phyloP scores from a whole-genome alignment of 768 basidiomycete species.

The Megacollybia marginata region DNA sequence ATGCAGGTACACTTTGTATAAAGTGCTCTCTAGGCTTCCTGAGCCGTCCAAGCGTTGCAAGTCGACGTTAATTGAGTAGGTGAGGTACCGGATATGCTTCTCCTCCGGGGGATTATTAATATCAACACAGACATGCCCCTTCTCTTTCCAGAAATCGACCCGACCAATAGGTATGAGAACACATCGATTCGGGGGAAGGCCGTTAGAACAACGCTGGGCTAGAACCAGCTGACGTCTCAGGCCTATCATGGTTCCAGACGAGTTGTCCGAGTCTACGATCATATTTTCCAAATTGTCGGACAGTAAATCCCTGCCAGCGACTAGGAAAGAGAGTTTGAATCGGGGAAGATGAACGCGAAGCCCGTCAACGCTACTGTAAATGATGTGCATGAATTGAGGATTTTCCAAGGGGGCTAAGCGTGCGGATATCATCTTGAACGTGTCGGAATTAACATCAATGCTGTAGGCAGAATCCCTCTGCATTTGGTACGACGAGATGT shows the following conservation, averaged over 20 bases:
- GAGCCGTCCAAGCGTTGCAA: slow-evolving; percentile 24
- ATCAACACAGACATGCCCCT: slow-evolving; percentile 14
- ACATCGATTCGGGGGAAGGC: slow-evolving; percentile 15
- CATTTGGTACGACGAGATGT: slow-evolving; percentile 12
- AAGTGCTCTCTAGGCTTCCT: slow-evolving; percentile 18
- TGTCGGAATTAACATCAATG: slow-evolving; percentile 20
- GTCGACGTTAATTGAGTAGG: slow-evolving; percentile 24
- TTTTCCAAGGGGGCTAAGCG: slow-evolving; percentile 14
- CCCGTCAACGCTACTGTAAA: not conserved
- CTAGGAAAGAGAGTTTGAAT: slow-evolving; percentile 32
- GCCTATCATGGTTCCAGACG: slow-evolving; percentile 36
- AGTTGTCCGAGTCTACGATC: slow-evolving; percentile 34
- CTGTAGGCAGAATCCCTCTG: slow-evolving; percentile 2
- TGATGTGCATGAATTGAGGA: slow-evolving; percentile 8
- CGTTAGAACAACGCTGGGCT: slow-evolving; percentile 6
- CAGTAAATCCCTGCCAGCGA: slow-evolving; percentile 23
- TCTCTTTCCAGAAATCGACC: slow-evolving; percentile 11
- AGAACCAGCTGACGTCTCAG: slow-evolving; percentile 33
- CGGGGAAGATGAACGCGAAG: slow-evolving; percentile 30
- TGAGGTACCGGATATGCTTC: slow-evolving; percentile 8
- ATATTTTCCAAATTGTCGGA: slow-evolving; percentile 30
- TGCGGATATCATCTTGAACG: slow-evolving; percentile 13
- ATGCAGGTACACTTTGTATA: slow-evolving; percentile 37
- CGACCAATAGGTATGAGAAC: slow-evolving; percentile 34
- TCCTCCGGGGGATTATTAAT: slow-evolving; percentile 11